Base-by-base conservation (phyloP, 352 stramenopile species). In the Phytopythium oedochilum region DNA sequence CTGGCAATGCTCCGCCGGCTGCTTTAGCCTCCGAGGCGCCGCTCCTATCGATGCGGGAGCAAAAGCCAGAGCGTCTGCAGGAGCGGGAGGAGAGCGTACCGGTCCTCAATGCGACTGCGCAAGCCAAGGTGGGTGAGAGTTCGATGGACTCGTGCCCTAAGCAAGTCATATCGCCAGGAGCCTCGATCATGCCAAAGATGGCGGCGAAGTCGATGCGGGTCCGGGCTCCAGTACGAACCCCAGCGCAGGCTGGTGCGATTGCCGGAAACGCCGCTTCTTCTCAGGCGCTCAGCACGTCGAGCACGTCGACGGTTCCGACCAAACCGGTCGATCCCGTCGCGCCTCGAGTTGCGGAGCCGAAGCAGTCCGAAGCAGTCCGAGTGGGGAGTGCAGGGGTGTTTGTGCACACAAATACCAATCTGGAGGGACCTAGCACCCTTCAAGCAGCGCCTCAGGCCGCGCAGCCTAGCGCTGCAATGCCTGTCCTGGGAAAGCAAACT, bases 191-290 rank as follows among this genome's bases (percentile, higher is more conserved):
- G 31, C 47, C 47, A 12, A 53, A 43, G 14, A 40, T 40, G 31
- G 47, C 47, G 18, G 47, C 47, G 22, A 53, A 53, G 15, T 53
- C 47, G 15, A 40, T 42, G 32, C 18, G 47, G n/a, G n/a, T n/a
- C n/a, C n/a, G n/a, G n/a, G n/a, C n/a, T n/a, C n/a, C n/a, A n/a
- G n/a, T n/a, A n/a, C n/a, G n/a, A n/a, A n/a, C n/a, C n/a, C n/a
- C n/a, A n/a, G n/a, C n/a, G n/a, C n/a, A n/a, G n/a, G n/a, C n/a
- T n/a, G 38, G 11, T 28, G n/a, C 5, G n/a, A 2, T n/a, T 39
- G 28, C 47, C 22, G 47, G 10, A 32, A 40, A 20, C 23, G 9
- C 23, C 2, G 23, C 42, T 29, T 0, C 7, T 32, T n/a, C 22
- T 25, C 23, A 32, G 17, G 17, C 8, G 7, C 20, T 20, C 23